Percentiles rank a stretch among this genome's conserved stretches.
These are phyloP conservation scores for Bathelium albidoporum DNA, from an alignment of 495 filamentous ascomycete genomes.

Conservation along the genomic window DNA sequence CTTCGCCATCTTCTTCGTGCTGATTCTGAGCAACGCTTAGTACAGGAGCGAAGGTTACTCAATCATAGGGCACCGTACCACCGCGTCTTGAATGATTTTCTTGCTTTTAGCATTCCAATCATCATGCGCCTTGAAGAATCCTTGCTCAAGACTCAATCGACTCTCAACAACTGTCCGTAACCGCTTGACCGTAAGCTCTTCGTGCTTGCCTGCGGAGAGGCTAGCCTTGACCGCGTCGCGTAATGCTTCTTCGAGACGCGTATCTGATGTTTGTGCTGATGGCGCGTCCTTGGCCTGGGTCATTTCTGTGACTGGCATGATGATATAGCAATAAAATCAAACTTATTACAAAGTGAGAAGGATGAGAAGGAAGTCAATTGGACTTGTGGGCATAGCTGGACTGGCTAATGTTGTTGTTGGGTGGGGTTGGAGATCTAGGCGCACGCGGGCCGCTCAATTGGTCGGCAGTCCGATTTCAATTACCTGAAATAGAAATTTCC, in stretches of 20 bases:
- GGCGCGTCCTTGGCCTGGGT: neutral
- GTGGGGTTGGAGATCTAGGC: neutral
- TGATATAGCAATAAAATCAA: neutral
- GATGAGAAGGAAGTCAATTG: neutral
- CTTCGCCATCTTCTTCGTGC: neutral
- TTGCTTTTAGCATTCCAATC: slow-evolving; percentile 79
- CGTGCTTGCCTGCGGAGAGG: slow-evolving; percentile 46
- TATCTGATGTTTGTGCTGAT: slow-evolving; percentile 13
- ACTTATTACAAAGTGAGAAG: neutral
- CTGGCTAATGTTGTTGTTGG: neutral
- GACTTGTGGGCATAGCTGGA: neutral
- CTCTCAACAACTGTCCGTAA: slow-evolving; percentile 60
- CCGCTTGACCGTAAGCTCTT: slow-evolving; percentile 65
- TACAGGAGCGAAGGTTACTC: neutral
- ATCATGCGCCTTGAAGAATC: slow-evolving; percentile 53
- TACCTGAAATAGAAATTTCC: no score
- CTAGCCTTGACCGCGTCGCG: slow-evolving; percentile 48
- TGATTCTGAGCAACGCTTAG: slow-evolving; percentile 2
- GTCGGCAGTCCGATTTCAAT: no score
- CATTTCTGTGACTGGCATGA: slow-evolving; percentile 27
- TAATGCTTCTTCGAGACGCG: slow-evolving; percentile 42
- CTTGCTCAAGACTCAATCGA: slow-evolving; percentile 51
- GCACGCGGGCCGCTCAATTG: neutral
- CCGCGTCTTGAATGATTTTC: slow-evolving; percentile 54
- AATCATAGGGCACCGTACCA: slow-evolving; percentile 45